Conservation (phyloP, 1,284 basidiomycete species). For the Coriolopsis trogii region DNA sequence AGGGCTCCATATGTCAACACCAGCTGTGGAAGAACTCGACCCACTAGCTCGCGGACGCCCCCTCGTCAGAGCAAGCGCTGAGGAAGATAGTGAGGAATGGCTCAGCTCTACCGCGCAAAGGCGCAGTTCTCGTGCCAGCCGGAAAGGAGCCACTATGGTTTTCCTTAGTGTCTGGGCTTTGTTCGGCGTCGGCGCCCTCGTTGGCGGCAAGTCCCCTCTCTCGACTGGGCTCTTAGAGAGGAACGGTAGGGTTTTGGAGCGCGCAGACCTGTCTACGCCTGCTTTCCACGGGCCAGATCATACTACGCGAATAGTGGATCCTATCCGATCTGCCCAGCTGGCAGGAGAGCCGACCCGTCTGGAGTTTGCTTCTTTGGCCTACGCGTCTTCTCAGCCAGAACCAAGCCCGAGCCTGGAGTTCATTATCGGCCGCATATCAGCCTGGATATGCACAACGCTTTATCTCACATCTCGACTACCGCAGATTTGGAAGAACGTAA, state of each 20-base stretch:
- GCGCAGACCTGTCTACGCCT: conserved; percentile 17
- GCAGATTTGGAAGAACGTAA: conserved; percentile 96
- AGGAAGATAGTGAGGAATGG: conserved; percentile 26
- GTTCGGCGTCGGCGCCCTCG: conserved; percentile 62
- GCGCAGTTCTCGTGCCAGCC: conserved; percentile 59
- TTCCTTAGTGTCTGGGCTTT: conserved; percentile 73
- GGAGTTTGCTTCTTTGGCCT: background rate
- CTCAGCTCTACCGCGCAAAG: conserved; percentile 24
- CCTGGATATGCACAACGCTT: conserved; percentile 90
- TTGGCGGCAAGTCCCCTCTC: conserved; percentile 33
- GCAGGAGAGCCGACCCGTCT: conserved; percentile 5
- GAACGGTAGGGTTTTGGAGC: conserved; percentile 36
- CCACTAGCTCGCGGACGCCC: conserved; percentile 47
- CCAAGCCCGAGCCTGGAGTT: conserved; percentile 45
- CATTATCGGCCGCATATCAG: conserved; percentile 83
- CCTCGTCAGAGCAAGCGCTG: conserved; percentile 36
- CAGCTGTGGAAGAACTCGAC: conserved; percentile 28
- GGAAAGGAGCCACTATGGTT: conserved; percentile 69
- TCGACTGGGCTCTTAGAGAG: conserved; percentile 20
- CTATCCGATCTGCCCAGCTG: conserved; percentile 10
- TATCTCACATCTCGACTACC: conserved; percentile 92
- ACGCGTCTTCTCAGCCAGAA: conserved; percentile 4
- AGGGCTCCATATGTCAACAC: conserved; percentile 35
- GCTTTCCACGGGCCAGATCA: background rate
- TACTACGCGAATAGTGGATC: conserved; percentile 2